These are phyloP conservation scores for Coleophoma cylindrospora DNA, from an alignment of 2,329 filamentous ascomycete genomes.

Conservation along the genomic window DNA sequence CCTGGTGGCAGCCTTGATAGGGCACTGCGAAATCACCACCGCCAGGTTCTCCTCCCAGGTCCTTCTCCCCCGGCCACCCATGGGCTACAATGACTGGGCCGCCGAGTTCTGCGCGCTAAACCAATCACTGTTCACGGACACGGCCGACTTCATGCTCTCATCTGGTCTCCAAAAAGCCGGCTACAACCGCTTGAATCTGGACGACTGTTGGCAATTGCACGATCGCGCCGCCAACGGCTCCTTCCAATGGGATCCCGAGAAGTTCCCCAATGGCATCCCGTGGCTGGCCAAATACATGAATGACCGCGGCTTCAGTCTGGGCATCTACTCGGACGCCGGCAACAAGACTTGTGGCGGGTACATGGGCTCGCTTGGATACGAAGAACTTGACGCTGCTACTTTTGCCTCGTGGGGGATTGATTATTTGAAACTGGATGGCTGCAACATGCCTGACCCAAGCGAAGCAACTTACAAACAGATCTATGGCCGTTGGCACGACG, in stretches of 20 bases:
- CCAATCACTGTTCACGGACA: constrained; percentile 12
- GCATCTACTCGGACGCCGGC: constrained; percentile 41
- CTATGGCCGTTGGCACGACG: constrained; percentile 12
- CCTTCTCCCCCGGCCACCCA: too few relatives aligned
- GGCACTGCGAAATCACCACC: too few relatives aligned
- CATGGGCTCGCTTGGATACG: constrained; percentile 38
- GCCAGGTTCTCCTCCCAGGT: too few relatives aligned
- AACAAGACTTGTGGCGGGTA: constrained; percentile 26
- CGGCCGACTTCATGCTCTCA: constrained; percentile 6
- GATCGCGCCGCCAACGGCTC: constrained; percentile 13
- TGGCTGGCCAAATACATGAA: constrained; percentile 15
- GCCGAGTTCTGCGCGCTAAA: neutral
- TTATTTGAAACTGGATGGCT: constrained; percentile 45
- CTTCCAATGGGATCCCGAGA: constrained; percentile 22
- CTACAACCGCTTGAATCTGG: constrained; percentile 13
- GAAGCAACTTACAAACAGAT: constrained; percentile 4
- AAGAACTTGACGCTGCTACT: constrained; percentile 40
- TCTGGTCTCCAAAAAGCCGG: constrained; percentile 8
- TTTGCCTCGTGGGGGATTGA: constrained; percentile 44
- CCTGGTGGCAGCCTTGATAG: too few relatives aligned
- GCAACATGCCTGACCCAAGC: constrained; percentile 7
- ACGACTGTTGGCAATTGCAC: constrained; percentile 18
- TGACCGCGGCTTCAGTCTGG: constrained; percentile 26
- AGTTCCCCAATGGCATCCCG: constrained; percentile 38
- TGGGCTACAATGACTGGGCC: too few relatives aligned